Conservation (phyloP, 2,329 filamentous ascomycete species). For the Verticillium longisporum region DNA sequence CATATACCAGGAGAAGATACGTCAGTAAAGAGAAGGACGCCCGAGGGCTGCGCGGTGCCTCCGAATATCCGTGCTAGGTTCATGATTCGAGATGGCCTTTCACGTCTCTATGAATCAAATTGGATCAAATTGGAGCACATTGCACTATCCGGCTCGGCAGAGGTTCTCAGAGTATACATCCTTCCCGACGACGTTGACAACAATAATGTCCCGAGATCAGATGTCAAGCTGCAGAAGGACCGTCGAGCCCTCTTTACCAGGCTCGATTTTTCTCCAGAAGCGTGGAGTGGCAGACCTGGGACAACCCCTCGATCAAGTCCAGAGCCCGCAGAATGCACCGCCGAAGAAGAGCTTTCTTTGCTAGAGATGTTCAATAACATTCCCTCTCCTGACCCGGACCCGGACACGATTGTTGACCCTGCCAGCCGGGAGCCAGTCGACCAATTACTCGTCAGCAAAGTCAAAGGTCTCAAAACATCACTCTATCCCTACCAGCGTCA, state of each 20-base stretch:
- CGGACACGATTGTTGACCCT: slow-evolving; percentile 37
- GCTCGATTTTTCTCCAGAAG: slow-evolving; percentile 47
- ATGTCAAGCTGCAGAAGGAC: slow-evolving; percentile 33
- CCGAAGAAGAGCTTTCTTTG: slow-evolving; percentile 43
- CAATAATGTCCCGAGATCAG: slow-evolving; percentile 40
- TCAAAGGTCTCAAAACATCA: slow-evolving; percentile 54
- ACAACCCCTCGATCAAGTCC: slow-evolving; percentile 9
- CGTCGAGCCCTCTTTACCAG: slow-evolving; percentile 40
- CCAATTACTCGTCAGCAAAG: slow-evolving; percentile 42
- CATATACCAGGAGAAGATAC: background rate
- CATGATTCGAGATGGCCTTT: slow-evolving; percentile 16
- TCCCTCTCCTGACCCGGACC: slow-evolving; percentile 58
- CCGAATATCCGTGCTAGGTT: background rate
- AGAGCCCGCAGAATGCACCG: slow-evolving; percentile 27
- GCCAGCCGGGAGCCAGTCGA: slow-evolving; percentile 48
- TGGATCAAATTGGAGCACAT: slow-evolving; percentile 40
- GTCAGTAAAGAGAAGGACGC: background rate
- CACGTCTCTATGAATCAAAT: slow-evolving; percentile 18
- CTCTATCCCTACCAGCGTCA: slow-evolving; percentile 75
- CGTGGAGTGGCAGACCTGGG: slow-evolving; percentile 46
- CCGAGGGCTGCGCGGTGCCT: background rate
- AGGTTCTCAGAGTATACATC: slow-evolving; percentile 49
- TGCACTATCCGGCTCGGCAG: slow-evolving; percentile 10
- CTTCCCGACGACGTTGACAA: slow-evolving; percentile 60
- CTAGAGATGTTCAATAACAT: slow-evolving; percentile 69